These are phyloP conservation scores for Protomyces lactucae-debilis DNA, from an alignment of 1,139 yeast genomes.

Conservation along the genomic window DNA sequence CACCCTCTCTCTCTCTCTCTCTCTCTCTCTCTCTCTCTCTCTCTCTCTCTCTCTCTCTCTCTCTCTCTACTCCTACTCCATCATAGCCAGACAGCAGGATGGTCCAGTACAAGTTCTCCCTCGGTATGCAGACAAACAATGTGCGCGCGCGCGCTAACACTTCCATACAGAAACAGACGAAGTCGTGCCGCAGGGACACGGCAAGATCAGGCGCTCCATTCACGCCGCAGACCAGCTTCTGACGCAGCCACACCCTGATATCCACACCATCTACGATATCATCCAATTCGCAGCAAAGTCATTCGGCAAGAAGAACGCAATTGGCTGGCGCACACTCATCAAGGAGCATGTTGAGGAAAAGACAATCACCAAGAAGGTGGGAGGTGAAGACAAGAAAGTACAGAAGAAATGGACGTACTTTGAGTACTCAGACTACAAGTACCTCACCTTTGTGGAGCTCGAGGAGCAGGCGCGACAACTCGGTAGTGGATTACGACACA, in stretches of 20 bases:
- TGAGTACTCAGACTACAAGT: constrained; percentile 70
- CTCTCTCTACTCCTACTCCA: background rate
- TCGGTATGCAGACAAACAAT: background rate
- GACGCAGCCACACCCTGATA: constrained; percentile 39
- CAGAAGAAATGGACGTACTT: constrained; percentile 84
- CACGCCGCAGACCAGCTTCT: constrained; percentile 47
- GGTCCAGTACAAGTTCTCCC: constrained; percentile 18
- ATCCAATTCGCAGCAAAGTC: constrained; percentile 58
- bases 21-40: too few relatives aligned
- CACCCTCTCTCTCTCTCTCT: too few relatives aligned
- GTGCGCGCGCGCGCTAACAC: background rate
- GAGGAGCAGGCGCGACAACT: constrained; percentile 48
- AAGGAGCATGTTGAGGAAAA: constrained; percentile 75
- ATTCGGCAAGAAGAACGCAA: constrained; percentile 52
- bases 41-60: too few relatives aligned
- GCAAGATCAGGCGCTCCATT: constrained; percentile 25
- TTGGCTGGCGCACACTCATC: constrained; percentile 75
- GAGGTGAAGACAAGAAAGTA: constrained; percentile 66
- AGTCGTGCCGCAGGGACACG: constrained; percentile 21
- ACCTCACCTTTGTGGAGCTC: constrained; percentile 59
- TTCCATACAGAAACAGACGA: constrained; percentile 5
- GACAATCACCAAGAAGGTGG: constrained; percentile 65
- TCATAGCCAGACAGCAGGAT: background rate
- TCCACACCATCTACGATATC: constrained; percentile 64
- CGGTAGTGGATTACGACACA: constrained; percentile 68